Base-by-base conservation (phyloP, 257 asterid species). In the Buddleja alternifolia region DNA sequence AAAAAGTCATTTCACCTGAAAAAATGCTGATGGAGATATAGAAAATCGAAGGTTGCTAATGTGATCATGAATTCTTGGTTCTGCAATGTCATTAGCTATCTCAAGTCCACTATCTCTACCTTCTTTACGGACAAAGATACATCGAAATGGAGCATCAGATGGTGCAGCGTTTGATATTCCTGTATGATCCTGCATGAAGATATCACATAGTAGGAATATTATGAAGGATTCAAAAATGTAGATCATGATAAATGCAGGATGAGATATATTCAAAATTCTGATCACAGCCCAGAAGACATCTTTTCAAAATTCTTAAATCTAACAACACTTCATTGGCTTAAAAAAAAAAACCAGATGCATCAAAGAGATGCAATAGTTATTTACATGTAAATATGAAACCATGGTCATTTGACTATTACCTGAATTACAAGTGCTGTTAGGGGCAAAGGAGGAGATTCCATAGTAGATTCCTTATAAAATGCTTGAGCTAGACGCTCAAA, bases 121-220 rank as follows among this genome's bases (percentile, higher is more conserved):
- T 66, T 79, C 88, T 69, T 66, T 80, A 60, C 67, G 71, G 78
- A 73, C 73, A 66, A 86, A 82, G 70, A 89, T 82, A 66, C 75
- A 81, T 36, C 81, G 79, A 52, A 91, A 41, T 68, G 96, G 96
- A 69, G 95, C 95, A 82, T 94, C 99, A 55, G 95, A 66, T 24
- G 99, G 96, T 44, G 99, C 99, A 65, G 76, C 99, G 80, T 94
- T 94, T 72, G 99, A 94, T 79, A 94, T 91, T 70, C 99, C 97
- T 44, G 83, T 86, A 77, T 94, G 99, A 73, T 91, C 97, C 99
- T 94, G 73, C 72, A 79, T 23, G 51, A 63, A 63, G 69, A 65
- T 67, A 66, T 58, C 71, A 29, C 44, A 60, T 51, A n/a, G 54
- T 24, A 15, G 64, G 46, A 66, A 41, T 60, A 39, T 15, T 42